These are phyloP conservation scores for Metschnikowia colocasiae DNA, from an alignment of 805 yeast species.

Conservation along the genomic window DNA sequence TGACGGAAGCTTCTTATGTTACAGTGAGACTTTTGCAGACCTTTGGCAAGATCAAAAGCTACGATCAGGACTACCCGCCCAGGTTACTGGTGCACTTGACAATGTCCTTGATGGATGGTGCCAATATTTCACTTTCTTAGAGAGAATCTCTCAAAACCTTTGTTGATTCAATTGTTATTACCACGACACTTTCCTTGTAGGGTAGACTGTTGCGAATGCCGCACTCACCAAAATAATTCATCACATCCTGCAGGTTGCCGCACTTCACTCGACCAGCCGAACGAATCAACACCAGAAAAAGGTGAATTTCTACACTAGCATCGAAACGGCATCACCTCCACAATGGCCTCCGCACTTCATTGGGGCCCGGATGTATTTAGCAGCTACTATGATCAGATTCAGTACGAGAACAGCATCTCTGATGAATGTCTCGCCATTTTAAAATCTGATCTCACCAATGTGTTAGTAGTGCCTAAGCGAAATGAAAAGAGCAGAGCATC, in stretches of 20 bases:
- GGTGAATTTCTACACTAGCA: background rate
- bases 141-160: too few relatives aligned
- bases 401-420: conserved; percentile 6
- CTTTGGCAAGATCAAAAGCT: conserved; percentile 10
- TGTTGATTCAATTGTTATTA: too few relatives aligned
- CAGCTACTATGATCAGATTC: conserved; percentile 17
- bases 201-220: background rate
- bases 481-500: conserved; percentile 23
- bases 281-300: conserved; percentile 7
- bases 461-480: conserved; percentile 33
- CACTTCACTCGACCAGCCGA: background rate
- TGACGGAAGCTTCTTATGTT: conserved; percentile 22
- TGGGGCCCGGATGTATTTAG: conserved; percentile 17
- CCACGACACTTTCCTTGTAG: too few relatives aligned
- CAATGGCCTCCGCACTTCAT: conserved; percentile 4
- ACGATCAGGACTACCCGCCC: conserved; percentile 16
- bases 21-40: conserved; percentile 19
- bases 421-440: conserved; percentile 13
- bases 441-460: conserved; percentile 28
- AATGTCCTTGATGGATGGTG: conserved; percentile 17
- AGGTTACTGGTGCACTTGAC: conserved; percentile 15
- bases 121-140: conserved; percentile 10
- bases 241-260: conserved; percentile 6
- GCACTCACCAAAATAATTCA: conserved; percentile 2
- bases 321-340: background rate